Evolutionary conservation across 305 asterid genomes (phyloP).

Genomic region (Fraxinus platypoda): DNA sequence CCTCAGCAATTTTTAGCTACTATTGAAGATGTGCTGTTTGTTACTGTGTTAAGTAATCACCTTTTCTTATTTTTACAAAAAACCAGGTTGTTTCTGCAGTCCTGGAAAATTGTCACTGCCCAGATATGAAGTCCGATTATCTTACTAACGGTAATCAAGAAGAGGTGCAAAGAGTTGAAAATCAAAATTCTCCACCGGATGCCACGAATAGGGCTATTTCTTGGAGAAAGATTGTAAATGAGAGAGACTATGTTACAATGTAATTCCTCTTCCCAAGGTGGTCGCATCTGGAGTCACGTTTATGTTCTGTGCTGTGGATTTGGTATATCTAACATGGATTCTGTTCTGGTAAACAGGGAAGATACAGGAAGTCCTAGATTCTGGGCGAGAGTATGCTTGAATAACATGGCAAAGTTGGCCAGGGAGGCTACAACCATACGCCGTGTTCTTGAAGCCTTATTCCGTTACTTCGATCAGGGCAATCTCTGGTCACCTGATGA

Average conservation of each 20-base stretch:
- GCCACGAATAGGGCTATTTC: constrained; percentile 54
- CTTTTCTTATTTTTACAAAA: constrained; percentile 45
- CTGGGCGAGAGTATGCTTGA: constrained; percentile 78
- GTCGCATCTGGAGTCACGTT: constrained; percentile 14
- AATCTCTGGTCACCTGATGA: constrained; percentile 67
- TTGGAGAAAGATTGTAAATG: constrained; percentile 65
- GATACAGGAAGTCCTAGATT: constrained; percentile 58
- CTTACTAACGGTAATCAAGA: constrained; percentile 31
- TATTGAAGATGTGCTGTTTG: constrained; percentile 15
- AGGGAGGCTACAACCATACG: constrained; percentile 74
- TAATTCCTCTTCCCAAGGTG: constrained; percentile 37
- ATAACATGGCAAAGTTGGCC: constrained; percentile 74
- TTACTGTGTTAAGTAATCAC: constrained; percentile 25
- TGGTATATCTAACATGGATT: constrained; percentile 29
- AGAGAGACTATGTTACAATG: constrained; percentile 52
- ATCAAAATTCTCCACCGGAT: constrained; percentile 37
- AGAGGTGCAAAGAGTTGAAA: constrained; percentile 37
- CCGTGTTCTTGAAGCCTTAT: constrained; percentile 74
- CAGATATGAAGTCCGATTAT: constrained; percentile 31
- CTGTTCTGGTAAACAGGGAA: constrained; percentile 48
- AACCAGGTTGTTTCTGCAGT: constrained; percentile 75
- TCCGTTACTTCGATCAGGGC: constrained; percentile 67
- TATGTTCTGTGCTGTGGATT: constrained; percentile 19
- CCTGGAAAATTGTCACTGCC: constrained; percentile 60
- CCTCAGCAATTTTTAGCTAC: constrained; percentile 17